These are phyloP conservation scores for Cardamine occulta DNA, from an alignment of 345 rosid genomes.

Conservation along the genomic window DNA sequence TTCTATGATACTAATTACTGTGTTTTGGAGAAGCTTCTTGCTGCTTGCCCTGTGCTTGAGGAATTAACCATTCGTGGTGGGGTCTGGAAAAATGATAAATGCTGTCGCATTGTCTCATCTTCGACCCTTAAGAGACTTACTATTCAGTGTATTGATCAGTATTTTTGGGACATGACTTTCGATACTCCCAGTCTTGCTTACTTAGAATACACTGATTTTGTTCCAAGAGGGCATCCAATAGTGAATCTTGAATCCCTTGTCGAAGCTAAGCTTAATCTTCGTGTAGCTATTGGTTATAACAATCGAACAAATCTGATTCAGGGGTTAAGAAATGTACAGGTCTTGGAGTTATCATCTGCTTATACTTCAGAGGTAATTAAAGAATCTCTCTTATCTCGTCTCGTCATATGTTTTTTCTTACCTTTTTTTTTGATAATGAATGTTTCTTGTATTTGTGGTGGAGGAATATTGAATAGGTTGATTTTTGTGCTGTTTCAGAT, in stretches of 20 bases:
- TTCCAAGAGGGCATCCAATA: background rate
- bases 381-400: background rate
- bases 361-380: background rate
- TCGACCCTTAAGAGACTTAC: background rate
- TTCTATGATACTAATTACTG: background rate
- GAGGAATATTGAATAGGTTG: background rate
- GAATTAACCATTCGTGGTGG: conserved; percentile 3
- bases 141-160: too few relatives aligned
- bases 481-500: background rate
- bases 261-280: background rate
- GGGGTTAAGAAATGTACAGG: conserved; percentile 4
- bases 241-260: conserved; percentile 2
- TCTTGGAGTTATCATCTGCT: background rate
- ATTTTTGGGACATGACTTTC: background rate
- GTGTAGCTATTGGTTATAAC: background rate
- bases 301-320: conserved; percentile 12
- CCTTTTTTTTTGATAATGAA: background rate
- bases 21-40: conserved; percentile 19
- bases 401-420: background rate
- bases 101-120: background rate
- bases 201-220: background rate
- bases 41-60: conserved; percentile 21
- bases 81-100: too few relatives aligned
- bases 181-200: background rate
- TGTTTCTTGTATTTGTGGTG: too few relatives aligned